A percentile compares a stretch with the other conserved stretches of the same genome.
Evolutionary conservation across 768 basidiomycete genomes (phyloP).

Genomic region (Sutorius australiensis): DNA sequence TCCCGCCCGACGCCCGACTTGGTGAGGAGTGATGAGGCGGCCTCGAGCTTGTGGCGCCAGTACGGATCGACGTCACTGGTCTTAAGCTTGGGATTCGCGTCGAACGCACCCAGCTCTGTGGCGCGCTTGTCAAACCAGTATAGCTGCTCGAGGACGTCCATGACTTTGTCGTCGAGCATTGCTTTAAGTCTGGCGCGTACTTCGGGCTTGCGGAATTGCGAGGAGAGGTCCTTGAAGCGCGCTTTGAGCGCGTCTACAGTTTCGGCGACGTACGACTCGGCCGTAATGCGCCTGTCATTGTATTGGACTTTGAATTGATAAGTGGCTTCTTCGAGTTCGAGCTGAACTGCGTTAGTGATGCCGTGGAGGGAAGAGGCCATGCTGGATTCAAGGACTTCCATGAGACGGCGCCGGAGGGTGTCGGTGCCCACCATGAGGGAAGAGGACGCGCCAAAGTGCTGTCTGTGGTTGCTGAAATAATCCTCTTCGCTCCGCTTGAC

Average conservation of each 20-base stretch:
- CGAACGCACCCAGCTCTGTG: constrained; percentile 68
- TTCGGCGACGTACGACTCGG: constrained; percentile 97
- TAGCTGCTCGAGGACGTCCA: constrained; percentile 94
- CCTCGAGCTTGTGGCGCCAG: constrained; percentile 96
- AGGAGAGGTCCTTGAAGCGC: constrained; percentile 80
- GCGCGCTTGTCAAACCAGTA: constrained; percentile 95
- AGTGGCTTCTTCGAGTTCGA: constrained; percentile 93
- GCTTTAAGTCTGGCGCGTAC: constrained; percentile 84
- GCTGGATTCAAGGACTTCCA: constrained; percentile 96
- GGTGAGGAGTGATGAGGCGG: constrained; percentile 87
- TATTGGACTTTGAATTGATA: constrained; percentile 99
- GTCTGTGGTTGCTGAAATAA: constrained; percentile 62
- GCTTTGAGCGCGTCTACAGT: constrained; percentile 91
- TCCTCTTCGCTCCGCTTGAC: constrained; percentile 58
- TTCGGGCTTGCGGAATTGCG: constrained; percentile 83
- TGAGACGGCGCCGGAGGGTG: constrained; percentile 83
- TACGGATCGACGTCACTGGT: constrained; percentile 80
- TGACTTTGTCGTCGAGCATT: constrained; percentile 94
- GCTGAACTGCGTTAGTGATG: constrained; percentile 95
- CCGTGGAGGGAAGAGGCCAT: constrained; percentile 96
- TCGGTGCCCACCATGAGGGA: constrained; percentile 88
- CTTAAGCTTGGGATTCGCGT: constrained; percentile 63
- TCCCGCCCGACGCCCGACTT: constrained; percentile 96
- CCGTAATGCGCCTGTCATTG: constrained; percentile 91
- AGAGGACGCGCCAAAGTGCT: constrained; percentile 56